Conservation (phyloP, 345 rosid species). For the Populus alba region DNA sequence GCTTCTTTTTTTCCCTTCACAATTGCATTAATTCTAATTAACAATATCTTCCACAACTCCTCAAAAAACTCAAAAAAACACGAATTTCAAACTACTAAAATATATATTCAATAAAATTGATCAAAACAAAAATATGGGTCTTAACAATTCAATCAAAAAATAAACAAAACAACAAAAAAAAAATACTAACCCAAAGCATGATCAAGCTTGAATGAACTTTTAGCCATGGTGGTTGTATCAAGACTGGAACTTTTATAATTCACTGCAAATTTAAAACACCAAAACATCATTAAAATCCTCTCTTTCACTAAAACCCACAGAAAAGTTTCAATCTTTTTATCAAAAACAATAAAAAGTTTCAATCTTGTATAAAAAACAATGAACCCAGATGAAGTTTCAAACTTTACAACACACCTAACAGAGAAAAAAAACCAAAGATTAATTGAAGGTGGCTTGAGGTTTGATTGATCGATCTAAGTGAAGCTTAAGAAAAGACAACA, state of each 20-base stretch:
- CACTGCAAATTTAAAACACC: constrained; percentile 51
- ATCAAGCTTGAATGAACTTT: constrained; percentile 60
- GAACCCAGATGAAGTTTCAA: neutral
- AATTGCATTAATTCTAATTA: neutral
- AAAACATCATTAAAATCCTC: constrained; percentile 26
- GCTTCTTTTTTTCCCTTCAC: neutral
- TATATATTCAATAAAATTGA: constrained; percentile 1
- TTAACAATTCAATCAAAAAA: neutral
- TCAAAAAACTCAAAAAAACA: neutral
- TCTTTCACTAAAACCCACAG: constrained; percentile 13
- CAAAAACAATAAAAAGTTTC: neutral
- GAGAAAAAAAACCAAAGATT: constrained; percentile 13
- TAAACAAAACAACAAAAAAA: neutral
- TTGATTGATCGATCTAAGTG: constrained; percentile 7
- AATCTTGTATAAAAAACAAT: neutral
- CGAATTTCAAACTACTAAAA: neutral
- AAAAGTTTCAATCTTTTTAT: neutral
- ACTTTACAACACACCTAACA: constrained; percentile 37
- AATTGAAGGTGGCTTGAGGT: constrained; percentile 9
- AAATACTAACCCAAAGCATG: constrained; percentile 61
- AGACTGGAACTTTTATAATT: constrained; percentile 2
- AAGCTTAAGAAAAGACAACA: neutral
- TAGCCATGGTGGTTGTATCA: constrained; percentile 48
- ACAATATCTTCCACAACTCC: neutral
- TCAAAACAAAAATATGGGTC: neutral